A percentile compares a stretch with the other conserved stretches of the same genome.
Evolutionary conservation across 176 grass and related monocot genomes (phyloP).

Genomic region (Oropetium thomaeum): DNA sequence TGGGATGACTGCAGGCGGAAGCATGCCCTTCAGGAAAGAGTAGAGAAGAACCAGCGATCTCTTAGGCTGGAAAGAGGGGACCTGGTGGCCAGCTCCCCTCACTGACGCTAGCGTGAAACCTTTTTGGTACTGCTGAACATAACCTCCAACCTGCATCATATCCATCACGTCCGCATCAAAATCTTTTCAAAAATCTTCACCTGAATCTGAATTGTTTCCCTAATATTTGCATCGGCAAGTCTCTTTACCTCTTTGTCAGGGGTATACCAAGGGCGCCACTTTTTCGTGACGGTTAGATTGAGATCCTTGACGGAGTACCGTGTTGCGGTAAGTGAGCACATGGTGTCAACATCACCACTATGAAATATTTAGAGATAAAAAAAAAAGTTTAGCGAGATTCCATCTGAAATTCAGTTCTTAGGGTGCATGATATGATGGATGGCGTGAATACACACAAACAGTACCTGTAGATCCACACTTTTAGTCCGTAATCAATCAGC

Average conservation of each 20-base stretch:
- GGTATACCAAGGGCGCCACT: constrained; percentile 55
- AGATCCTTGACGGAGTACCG: constrained; percentile 36
- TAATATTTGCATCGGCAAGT: too few species aligned
- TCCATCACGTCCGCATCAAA: not conserved
- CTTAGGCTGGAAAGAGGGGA: constrained; percentile 44
- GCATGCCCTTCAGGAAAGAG: constrained; percentile 31
- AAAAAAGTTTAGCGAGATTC: not conserved
- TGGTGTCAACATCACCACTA: constrained; percentile 47
- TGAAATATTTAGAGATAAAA: not conserved
- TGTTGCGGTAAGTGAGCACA: constrained; percentile 35
- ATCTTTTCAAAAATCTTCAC: not conserved
- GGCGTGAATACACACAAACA: too few species aligned
- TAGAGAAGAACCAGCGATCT: constrained; percentile 44
- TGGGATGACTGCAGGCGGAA: not conserved
- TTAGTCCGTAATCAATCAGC: constrained; percentile 14
- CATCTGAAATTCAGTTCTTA: not conserved
- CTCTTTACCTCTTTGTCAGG: constrained; percentile 22
- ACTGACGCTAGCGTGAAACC: constrained; percentile 44
- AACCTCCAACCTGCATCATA: constrained; percentile 43
- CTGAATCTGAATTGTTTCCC: not conserved
- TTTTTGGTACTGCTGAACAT: constrained; percentile 37
- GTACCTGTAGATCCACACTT: constrained; percentile 47
- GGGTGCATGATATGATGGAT: not conserved
- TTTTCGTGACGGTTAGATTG: not conserved
- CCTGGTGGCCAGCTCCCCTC: constrained; percentile 48